phyloP scores from a whole-genome alignment of 192 early-diverging fungal genomes.

The Helicostylum pulchrum region DNA sequence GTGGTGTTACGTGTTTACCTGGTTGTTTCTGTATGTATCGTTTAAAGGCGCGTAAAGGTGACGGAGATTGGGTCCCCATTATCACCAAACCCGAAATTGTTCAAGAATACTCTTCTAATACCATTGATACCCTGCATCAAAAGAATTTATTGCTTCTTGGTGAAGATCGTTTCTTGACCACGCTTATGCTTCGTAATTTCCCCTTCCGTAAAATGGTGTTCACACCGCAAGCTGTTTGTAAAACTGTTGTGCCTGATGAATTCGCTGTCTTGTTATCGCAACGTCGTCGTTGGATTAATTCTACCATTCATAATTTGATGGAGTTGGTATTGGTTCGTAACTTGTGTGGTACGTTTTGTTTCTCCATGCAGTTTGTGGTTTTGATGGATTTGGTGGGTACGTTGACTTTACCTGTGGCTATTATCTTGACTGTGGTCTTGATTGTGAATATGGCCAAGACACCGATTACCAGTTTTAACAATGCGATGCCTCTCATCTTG shows the following conservation, averaged over 20 bases:
- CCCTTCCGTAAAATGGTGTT: conserved; percentile 86
- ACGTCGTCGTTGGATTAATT: conserved; percentile 95
- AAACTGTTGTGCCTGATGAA: conserved; percentile 83
- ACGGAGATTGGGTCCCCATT: conserved; percentile 79
- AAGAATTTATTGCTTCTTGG: conserved; percentile 86
- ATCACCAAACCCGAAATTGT: conserved; percentile 89
- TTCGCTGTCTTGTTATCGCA: conserved; percentile 85
- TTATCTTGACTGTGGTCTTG: conserved; percentile 63
- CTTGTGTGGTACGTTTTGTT: conserved; percentile 96
- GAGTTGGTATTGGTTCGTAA: conserved; percentile 90
- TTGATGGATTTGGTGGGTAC: conserved; percentile 78
- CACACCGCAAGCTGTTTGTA: conserved; percentile 79
- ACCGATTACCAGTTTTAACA: conserved; percentile 48
- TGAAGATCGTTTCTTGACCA: conserved; percentile 88
- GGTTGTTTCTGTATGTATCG: conserved; percentile 99
- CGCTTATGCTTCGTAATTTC: conserved; percentile 85
- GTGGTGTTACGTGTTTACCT: conserved; percentile 96
- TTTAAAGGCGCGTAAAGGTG: conserved; percentile 79
- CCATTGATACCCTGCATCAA: conserved; percentile 75
- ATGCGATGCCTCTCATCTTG: conserved; percentile 68
- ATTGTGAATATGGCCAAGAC: conserved; percentile 51
- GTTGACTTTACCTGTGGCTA: conserved; percentile 68
- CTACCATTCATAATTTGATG: conserved; percentile 91
- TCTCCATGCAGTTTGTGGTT: conserved; percentile 87
- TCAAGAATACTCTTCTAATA: conserved; percentile 77